Conservation (phyloP, 208 protist species). For the Phytomonas sp. region DNA sequence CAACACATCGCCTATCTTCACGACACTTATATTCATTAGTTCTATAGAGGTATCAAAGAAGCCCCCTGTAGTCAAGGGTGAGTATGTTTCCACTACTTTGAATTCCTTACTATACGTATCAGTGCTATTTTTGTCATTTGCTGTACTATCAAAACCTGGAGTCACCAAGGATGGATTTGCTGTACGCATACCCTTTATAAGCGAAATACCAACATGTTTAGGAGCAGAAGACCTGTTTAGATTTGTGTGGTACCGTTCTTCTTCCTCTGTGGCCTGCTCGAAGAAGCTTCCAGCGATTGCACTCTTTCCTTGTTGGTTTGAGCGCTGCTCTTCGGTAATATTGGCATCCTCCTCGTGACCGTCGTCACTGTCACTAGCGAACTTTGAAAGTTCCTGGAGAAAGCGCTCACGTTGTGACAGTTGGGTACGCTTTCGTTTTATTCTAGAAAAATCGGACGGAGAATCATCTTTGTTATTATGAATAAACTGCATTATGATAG, state of each 20-base stretch:
- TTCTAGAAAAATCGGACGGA: not conserved
- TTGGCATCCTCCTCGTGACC: not conserved
- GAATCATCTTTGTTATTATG: not conserved
- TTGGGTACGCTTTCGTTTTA: not conserved
- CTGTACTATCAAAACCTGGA: not conserved
- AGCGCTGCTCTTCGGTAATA: not conserved
- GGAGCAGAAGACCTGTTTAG: not conserved
- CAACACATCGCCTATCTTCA: conserved; percentile 37
- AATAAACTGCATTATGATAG: not conserved
- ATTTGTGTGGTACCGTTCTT: conserved; percentile 2
- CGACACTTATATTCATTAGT: conserved; percentile 15
- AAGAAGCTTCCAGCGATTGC: not conserved
- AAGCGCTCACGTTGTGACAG: conserved; percentile 13
- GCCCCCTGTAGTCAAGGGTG: conserved; percentile 65
- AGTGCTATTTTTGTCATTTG: not conserved
- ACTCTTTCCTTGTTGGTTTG: not conserved
- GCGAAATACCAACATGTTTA: not conserved
- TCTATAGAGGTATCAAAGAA: conserved; percentile 53
- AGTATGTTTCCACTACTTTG: conserved; percentile 52
- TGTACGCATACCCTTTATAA: conserved; percentile 1
- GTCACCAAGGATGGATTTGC: not conserved
- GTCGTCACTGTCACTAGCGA: conserved; percentile 39
- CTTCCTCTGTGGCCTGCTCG: not conserved
- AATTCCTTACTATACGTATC: not conserved
- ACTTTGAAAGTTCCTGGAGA: conserved; percentile 21